Conservation (phyloP, 192 early-diverging fungal species). For the Lunasporangiospora selenospora region DNA sequence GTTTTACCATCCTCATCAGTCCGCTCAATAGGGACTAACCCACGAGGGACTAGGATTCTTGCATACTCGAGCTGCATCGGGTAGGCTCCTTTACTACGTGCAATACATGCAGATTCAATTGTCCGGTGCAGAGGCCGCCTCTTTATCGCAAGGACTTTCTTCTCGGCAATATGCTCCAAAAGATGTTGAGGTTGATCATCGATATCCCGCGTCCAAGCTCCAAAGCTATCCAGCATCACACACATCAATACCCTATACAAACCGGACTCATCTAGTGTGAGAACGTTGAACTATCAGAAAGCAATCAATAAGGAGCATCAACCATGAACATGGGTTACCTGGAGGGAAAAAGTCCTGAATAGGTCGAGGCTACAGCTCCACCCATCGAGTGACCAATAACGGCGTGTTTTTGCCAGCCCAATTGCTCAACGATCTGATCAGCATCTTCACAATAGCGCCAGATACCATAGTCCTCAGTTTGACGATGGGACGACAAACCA, state of each 20-base stretch:
- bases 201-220: constrained; percentile 20
- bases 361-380: constrained; percentile 21
- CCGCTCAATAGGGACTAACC: constrained; percentile 10
- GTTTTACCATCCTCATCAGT: constrained; percentile 9
- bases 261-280: no score
- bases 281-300: background rate
- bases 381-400: constrained; percentile 45
- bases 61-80: constrained; percentile 17
- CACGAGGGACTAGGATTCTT: constrained; percentile 22
- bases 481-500: constrained; percentile 30
- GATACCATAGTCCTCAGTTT: constrained; percentile 29
- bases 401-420: constrained; percentile 38
- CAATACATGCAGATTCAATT: constrained; percentile 33
- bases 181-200: constrained; percentile 37
- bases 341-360: constrained; percentile 18
- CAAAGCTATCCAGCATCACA: constrained; percentile 38
- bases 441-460: constrained; percentile 42
- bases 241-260: constrained; percentile 19
- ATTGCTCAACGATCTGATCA: constrained; percentile 20
- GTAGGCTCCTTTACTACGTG: constrained; percentile 21
- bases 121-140: constrained; percentile 27
- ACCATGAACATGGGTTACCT: constrained; percentile 14
- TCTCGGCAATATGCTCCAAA: constrained; percentile 28
- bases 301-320: no score
- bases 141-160: constrained; percentile 22